A percentile compares a stretch with the other conserved stretches of the same genome.
phyloP scores from a whole-genome alignment of 352 stramenopile genomes.

The Phytophthora hibernalis region DNA sequence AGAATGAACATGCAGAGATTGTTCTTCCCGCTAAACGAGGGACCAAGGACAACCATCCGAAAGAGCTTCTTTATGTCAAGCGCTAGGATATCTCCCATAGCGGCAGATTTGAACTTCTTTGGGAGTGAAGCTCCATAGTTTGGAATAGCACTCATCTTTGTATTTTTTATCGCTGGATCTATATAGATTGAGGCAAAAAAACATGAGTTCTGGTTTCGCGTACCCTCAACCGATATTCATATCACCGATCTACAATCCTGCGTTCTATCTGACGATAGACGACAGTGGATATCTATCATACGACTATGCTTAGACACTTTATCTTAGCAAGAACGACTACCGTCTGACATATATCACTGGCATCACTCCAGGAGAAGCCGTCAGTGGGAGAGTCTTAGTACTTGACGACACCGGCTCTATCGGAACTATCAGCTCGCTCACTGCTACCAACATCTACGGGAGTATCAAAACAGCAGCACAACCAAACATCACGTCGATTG shows the following conservation, averaged over 20 bases:
- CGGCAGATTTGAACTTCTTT: conserved; percentile 1
- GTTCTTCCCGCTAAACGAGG: conserved; percentile 4
- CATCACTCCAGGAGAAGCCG: neutral
- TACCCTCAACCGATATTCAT: conserved; percentile 15
- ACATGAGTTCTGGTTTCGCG: conserved; percentile 16
- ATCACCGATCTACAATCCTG: conserved; percentile 16
- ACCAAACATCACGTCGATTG: neutral
- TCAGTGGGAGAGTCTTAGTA: neutral
- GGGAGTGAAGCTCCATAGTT: conserved; percentile 2
- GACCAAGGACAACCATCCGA: conserved; percentile 14
- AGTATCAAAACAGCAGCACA: neutral
- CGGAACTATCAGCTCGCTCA: conserved; percentile 1
- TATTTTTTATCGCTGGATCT: conserved; percentile 2
- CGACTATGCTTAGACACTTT: conserved; percentile 2
- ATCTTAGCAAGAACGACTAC: neutral
- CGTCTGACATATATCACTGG: neutral
- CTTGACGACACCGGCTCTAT: neutral
- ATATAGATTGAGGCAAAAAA: conserved; percentile 22
- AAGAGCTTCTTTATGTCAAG: conserved; percentile 16
- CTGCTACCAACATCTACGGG: neutral
- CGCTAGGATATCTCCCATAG: neutral
- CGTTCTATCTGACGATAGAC: conserved; percentile 18
- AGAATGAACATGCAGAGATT: conserved; percentile 8
- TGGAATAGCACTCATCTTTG: conserved; percentile 9
- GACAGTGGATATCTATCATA: conserved; percentile 10